A percentile compares a stretch with the other conserved stretches of the same genome.
Conservation (phyloP, 192 early-diverging fungal genomes). For the Backusella sp. region DNA sequence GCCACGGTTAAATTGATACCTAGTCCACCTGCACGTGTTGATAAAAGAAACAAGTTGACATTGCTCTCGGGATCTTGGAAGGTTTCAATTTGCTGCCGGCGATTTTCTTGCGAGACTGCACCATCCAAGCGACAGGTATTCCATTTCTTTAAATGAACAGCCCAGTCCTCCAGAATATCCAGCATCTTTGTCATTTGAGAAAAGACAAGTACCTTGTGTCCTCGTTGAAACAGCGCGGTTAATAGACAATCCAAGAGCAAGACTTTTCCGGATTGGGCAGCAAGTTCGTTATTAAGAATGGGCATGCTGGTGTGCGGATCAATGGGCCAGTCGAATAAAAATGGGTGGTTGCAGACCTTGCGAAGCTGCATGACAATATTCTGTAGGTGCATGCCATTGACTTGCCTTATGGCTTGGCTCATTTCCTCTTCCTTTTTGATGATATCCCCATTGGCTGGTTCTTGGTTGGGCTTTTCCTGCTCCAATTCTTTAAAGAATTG, state of each 20-base stretch:
- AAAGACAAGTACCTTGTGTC: slow-evolving; percentile 94
- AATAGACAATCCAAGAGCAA: slow-evolving; percentile 80
- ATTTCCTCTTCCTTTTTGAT: slow-evolving; percentile 19
- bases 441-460: neutral
- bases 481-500: slow-evolving; percentile 23
- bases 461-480: slow-evolving; percentile 22
- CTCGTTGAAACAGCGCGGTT: slow-evolving; percentile 69
- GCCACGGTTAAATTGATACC: slow-evolving; percentile 98
- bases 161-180: slow-evolving; percentile 93
- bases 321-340: slow-evolving; percentile 70
- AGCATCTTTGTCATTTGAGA: slow-evolving; percentile 90
- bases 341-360: slow-evolving; percentile 93
- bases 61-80: slow-evolving; percentile 60
- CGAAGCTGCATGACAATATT: slow-evolving; percentile 90
- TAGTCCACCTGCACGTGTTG: slow-evolving; percentile 94
- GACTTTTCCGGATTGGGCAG: slow-evolving; percentile 85
- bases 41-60: slow-evolving; percentile 83
- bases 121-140: slow-evolving; percentile 91
- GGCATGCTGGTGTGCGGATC: slow-evolving; percentile 59
- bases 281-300: slow-evolving; percentile 50
- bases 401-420: slow-evolving; percentile 32
- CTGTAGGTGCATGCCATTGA: slow-evolving; percentile 76
- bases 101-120: slow-evolving; percentile 73
- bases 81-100: slow-evolving; percentile 75
- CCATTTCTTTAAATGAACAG: slow-evolving; percentile 73